Evolutionary conservation across 176 grass and related monocot species (phyloP), one percentile per base, ranked within the genome.

Genomic region (Neostapfia colusana): DNA sequence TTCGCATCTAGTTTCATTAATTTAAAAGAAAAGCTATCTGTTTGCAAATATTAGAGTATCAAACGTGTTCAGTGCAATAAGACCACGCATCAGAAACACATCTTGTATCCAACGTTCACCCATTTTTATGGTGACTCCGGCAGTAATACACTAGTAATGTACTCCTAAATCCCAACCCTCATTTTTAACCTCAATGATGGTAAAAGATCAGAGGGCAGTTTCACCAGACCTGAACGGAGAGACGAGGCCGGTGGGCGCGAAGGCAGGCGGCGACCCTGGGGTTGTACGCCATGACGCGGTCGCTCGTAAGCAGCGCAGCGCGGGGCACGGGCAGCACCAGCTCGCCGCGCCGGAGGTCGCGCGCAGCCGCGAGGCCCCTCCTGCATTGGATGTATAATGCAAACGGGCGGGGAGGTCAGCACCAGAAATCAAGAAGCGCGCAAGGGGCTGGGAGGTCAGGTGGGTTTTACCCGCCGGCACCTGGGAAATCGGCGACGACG

Each of bases 321-420:
- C 76, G 90, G 18, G 95, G 91, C 76, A 80, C 91, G 69, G 84
- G 86, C 46, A 98, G 40, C 66, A 98, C 69, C 73, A 90, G 75
- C 82, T 94, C 95, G 59, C 95, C 85, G 50, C 86, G 88, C 68
- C 65, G 74, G 17, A 98, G 40, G 16, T 94, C 89, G 8, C 87
- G 85, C 8, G 73, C 87, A 44, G 95, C 95, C 46, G 82, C 87
- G 46, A 98, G 87, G 40, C 95, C 95, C 83, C 91, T 89, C 73
- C 95, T 98, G 80, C 65, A 34, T 67, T 51, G 50, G 56, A 78
- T 48, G 17, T 14, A 69, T n/a, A 69, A 24, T 35, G 1, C 17
- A 66, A 82, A 27, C 23, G 10, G 10, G 55, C 17, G 23, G 41
- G 70, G 31, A 87, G 34, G 20, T 26, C 39, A 58, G 43, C 27